Evolutionary conservation across 108 stramenopile species (phyloP), one percentile per base, ranked within the genome.

Genomic region (Fistulifera pelliculosa): DNA sequence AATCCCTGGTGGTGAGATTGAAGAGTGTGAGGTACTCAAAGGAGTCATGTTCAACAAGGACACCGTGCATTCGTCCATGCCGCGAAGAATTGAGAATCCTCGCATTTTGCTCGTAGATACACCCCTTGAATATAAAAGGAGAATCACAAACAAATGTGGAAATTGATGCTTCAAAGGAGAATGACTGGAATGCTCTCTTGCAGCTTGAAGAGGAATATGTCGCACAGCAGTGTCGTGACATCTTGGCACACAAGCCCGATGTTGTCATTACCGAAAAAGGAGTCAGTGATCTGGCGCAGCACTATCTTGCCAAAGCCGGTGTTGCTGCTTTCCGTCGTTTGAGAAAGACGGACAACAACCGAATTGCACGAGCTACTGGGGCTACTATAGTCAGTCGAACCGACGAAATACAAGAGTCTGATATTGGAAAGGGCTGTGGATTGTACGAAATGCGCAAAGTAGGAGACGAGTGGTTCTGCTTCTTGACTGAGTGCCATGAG

Each of bases 1-100:
- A 74, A 97, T 99, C 25, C 99, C 99, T 19, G 99, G 99, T 18
- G 99, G 99, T 14, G 97, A 98, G 72, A 77, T 94, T 39, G 65
- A 78, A 8, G 97, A 99, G 57, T 95, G 88, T 62, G 52, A 58
- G 22, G 99, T 99, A 22, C 65, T 99, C 42, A 80, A 90, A 58
- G 99, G 99, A 42, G 90, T 99, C 56, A 98, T 99, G 98, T 96
- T 99, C 80, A 96, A 98, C 80, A 99, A 99, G 78, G 99, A 98
- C 67, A 86, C 87, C 1, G 96, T 95, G 16, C 98, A 99, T 76
- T 83, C 96, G 52, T 94, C 94, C 68, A 99, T 99, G 99, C 76
- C 94, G 42, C 85, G 97, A 52, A 76, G 85, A 50, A 98, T 99
- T 74, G 98, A 96, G 62, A 97, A 95, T 63, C 99, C 99, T 11